Conservation (phyloP, 1,139 yeast species). For the Candida pseudoviswanathii region DNA sequence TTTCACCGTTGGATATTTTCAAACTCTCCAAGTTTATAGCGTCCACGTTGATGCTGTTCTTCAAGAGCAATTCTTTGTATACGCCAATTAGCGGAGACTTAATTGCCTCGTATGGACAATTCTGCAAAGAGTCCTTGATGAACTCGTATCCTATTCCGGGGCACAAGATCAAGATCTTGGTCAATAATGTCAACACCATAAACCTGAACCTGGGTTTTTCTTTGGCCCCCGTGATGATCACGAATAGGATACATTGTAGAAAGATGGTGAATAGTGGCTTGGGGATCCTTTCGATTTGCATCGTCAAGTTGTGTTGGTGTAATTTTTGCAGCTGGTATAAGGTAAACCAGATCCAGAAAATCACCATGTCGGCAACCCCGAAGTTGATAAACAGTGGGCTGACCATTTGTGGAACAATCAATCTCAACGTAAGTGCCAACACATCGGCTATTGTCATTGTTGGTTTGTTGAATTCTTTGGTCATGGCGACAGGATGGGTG, state of each 20-base stretch:
- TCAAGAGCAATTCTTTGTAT: slow-evolving; percentile 61
- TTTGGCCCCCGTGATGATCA: slow-evolving; percentile 19
- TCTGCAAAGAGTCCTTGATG: slow-evolving; percentile 61
- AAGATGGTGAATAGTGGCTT: slow-evolving; percentile 31
- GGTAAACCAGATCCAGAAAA: slow-evolving; percentile 47
- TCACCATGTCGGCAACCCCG: slow-evolving; percentile 31
- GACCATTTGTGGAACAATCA: slow-evolving; percentile 41
- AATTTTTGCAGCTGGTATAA: slow-evolving; percentile 23
- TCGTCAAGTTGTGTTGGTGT: slow-evolving; percentile 9
- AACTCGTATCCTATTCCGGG: slow-evolving; percentile 65
- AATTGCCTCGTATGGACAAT: slow-evolving; percentile 67
- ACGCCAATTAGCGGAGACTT: slow-evolving; percentile 64
- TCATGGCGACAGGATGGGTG: slow-evolving; percentile 25
- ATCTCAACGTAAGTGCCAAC: slow-evolving; percentile 33
- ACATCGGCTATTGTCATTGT: slow-evolving; percentile 35
- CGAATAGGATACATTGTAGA: slow-evolving; percentile 36
- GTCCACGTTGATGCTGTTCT: slow-evolving; percentile 16
- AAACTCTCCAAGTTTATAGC: slow-evolving; percentile 12
- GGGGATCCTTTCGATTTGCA: slow-evolving; percentile 38
- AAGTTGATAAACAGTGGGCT: slow-evolving; percentile 25
- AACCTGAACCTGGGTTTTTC: slow-evolving; percentile 25
- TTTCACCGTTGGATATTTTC: slow-evolving; percentile 3
- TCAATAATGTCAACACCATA: slow-evolving; percentile 49
- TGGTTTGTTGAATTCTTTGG: slow-evolving; percentile 19
- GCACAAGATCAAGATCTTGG: slow-evolving; percentile 55